phyloP scores from a whole-genome alignment of 352 stramenopile genomes.

The Pythium phragmitis region DNA sequence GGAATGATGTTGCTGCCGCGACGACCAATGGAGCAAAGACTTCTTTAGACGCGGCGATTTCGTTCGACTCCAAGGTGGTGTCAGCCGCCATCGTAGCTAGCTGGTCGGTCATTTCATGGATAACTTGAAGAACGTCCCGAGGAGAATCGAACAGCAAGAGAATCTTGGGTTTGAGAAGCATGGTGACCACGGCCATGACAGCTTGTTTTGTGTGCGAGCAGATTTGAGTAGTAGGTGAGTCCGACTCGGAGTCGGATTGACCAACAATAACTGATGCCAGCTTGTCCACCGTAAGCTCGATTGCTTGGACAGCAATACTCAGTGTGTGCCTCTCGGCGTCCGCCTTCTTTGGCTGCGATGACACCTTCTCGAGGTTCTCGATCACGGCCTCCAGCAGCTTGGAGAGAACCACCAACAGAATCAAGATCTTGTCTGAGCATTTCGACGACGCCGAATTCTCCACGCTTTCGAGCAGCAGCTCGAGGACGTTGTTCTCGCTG shows the following conservation, averaged over 20 bases:
- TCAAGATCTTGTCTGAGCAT: constrained; percentile 13
- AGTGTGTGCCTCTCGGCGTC: constrained; percentile 8
- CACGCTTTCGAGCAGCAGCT: constrained; percentile 16
- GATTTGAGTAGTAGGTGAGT: neutral
- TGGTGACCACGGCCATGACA: constrained; percentile 4
- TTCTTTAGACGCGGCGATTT: neutral
- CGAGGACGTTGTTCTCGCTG: constrained; percentile 9
- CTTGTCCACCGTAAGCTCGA: constrained; percentile 20
- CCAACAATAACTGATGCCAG: constrained; percentile 10
- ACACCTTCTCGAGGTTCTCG: neutral
- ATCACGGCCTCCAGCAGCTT: constrained; percentile 11
- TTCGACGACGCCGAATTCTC: constrained; percentile 10
- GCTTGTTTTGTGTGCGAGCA: constrained; percentile 11
- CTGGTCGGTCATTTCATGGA: constrained; percentile 26
- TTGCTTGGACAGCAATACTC: constrained; percentile 7
- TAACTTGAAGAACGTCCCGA: constrained; percentile 38
- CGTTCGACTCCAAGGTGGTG: neutral
- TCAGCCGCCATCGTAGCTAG: neutral
- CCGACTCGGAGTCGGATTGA: neutral
- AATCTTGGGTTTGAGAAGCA: constrained; percentile 41
- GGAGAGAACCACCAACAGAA: constrained; percentile 18
- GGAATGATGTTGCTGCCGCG: constrained; percentile 6
- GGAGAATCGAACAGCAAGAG: constrained; percentile 62
- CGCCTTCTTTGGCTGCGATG: neutral
- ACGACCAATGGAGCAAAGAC: constrained; percentile 4